phyloP scores from a whole-genome alignment of 495 filamentous ascomycete species.

The Lepraria neglecta region DNA sequence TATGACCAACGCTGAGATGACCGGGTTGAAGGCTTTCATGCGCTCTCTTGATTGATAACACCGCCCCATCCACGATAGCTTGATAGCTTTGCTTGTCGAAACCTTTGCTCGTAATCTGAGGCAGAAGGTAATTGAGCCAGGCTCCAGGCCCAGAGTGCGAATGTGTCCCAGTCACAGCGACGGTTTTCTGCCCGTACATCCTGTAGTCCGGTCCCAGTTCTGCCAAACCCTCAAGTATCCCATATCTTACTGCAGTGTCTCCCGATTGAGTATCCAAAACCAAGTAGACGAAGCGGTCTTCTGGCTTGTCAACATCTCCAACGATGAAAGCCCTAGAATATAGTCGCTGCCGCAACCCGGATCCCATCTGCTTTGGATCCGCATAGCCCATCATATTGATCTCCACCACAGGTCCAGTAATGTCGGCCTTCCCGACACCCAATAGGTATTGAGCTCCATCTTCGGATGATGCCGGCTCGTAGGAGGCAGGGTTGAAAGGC shows the following conservation, averaged over 20 bases:
- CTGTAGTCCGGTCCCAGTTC: constrained; percentile 61
- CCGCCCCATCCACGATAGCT: constrained; percentile 81
- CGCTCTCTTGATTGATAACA: constrained; percentile 73
- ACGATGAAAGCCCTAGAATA: constrained; percentile 90
- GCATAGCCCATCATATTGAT: constrained; percentile 93
- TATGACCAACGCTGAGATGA: constrained; percentile 63
- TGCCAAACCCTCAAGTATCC: constrained; percentile 67
- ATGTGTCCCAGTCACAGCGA: constrained; percentile 90
- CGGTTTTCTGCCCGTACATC: constrained; percentile 72
- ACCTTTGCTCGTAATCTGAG: constrained; percentile 85
- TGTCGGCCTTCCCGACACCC: constrained; percentile 91
- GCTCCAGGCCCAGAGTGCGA: constrained; percentile 88
- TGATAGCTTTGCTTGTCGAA: constrained; percentile 86
- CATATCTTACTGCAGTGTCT: constrained; percentile 84
- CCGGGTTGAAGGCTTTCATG: constrained; percentile 70
- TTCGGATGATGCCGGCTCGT: constrained; percentile 3
- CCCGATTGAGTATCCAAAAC: constrained; percentile 84
- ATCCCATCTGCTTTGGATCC: constrained; percentile 74
- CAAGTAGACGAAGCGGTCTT: constrained; percentile 78
- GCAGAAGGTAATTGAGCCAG: constrained; percentile 93
- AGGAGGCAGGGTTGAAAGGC: constrained; percentile 13
- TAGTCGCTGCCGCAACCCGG: constrained; percentile 80
- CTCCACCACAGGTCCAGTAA: constrained; percentile 92
- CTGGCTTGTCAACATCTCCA: constrained; percentile 56
- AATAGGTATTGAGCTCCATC: constrained; percentile 60